Conservation (phyloP, 805 yeast species). For the Vanderwaltozyma yarrowii region DNA sequence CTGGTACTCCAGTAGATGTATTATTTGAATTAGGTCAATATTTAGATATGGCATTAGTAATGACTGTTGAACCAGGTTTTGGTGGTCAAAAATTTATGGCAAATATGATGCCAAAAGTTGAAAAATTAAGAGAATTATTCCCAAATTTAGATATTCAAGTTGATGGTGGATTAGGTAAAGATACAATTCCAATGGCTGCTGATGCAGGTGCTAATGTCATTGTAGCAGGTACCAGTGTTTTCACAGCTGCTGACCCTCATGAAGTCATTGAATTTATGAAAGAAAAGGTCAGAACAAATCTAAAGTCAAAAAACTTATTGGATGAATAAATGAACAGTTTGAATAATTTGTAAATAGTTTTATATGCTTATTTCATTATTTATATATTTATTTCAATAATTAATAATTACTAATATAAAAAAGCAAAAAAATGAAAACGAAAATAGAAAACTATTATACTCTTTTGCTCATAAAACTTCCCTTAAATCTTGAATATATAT, state of each 20-base stretch:
- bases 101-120: conserved; percentile 94
- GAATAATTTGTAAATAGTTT: not conserved
- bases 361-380: not conserved
- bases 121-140: conserved; percentile 54
- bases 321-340: conserved; percentile 6
- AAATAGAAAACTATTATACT: too few species aligned
- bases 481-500: not conserved
- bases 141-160: conserved; percentile 86
- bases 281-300: conserved; percentile 42
- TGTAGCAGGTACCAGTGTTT: conserved; percentile 94
- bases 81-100: conserved; percentile 97
- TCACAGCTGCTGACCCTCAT: conserved; percentile 70
- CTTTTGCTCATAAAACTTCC: too few species aligned
- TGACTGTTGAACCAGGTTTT: conserved; percentile 99
- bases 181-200: conserved; percentile 81
- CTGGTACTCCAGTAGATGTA: conserved; percentile 81
- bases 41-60: conserved; percentile 89
- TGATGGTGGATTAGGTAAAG: conserved; percentile 90
- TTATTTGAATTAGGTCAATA: conserved; percentile 63
- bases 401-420: too few species aligned
- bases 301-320: conserved; percentile 38
- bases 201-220: conserved; percentile 96
- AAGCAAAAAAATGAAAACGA: too few species aligned
- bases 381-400: too few species aligned
- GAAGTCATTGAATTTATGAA: conserved; percentile 65